phyloP scores from a whole-genome alignment of 352 stramenopile species.

The Globisporangium splendens region DNA sequence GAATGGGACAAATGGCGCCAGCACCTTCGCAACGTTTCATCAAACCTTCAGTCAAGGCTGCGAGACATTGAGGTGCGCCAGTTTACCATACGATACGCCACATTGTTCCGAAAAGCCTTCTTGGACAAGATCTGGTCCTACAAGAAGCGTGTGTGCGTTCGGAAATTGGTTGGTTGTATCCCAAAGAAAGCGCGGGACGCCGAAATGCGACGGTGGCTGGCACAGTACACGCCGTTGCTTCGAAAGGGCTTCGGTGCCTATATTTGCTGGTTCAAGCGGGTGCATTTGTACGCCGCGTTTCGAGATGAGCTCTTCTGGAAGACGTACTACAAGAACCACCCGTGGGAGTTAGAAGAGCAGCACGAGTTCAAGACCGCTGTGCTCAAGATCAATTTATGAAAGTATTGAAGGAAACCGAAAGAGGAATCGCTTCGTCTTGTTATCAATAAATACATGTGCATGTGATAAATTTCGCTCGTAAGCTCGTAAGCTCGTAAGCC shows the following conservation, averaged over 20 bases:
- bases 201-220: slow-evolving; percentile 2
- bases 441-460: neutral
- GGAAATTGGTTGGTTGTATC: neutral
- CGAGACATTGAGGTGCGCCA: neutral
- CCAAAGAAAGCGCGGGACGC: neutral
- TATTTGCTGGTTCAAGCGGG: neutral
- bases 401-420: neutral
- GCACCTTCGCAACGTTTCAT: neutral
- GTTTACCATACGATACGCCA: neutral
- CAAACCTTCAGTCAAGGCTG: neutral
- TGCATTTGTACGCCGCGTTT: neutral
- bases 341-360: neutral
- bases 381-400: neutral
- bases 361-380: neutral
- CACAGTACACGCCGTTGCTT: neutral
- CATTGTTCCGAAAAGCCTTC: neutral
- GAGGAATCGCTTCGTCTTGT: neutral
- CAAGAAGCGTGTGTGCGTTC: neutral
- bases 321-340: neutral
- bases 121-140: neutral
- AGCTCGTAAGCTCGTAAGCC: too few species aligned
- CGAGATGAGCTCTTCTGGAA: slow-evolving; percentile 5
- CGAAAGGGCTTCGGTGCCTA: neutral
- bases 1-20: neutral
- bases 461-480: too few species aligned